A percentile compares a stretch with the other conserved stretches of the same genome.
phyloP scores from a whole-genome alignment of 2,329 filamentous ascomycete species.

The Exophiala calicioides region DNA sequence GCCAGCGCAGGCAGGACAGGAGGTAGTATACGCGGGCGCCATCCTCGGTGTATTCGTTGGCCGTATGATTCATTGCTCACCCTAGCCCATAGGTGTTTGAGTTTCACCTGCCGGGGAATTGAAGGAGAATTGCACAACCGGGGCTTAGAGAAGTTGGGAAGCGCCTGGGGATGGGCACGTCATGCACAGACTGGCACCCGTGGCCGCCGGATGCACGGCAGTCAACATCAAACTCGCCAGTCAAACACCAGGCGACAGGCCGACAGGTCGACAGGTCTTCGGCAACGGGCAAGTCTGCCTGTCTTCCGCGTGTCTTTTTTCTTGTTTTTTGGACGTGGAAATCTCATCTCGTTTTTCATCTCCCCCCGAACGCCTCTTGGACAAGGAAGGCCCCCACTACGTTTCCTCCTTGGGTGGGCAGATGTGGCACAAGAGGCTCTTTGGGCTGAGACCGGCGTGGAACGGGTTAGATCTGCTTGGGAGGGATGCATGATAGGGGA shows the following conservation, averaged over 20 bases:
- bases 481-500: slow-evolving; percentile 16
- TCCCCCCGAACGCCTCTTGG: slow-evolving; percentile 11
- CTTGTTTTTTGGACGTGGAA: no score
- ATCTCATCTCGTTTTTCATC: slow-evolving; percentile 17
- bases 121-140: neutral
- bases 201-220: no score
- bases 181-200: no score
- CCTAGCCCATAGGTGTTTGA: no score
- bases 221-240: no score
- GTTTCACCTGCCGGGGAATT: neutral
- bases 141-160: no score
- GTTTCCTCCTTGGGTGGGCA: slow-evolving; percentile 12
- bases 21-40: no score
- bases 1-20: no score
- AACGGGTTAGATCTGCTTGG: slow-evolving; percentile 16
- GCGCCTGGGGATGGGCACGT: slow-evolving; percentile 1
- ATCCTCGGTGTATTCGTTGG: no score
- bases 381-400: slow-evolving; percentile 1
- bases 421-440: slow-evolving; percentile 23
- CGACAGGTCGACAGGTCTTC: no score
- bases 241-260: no score
- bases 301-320: slow-evolving; percentile 4
- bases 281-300: slow-evolving; percentile 1
- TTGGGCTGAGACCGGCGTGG: slow-evolving; percentile 19
- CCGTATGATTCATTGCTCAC: no score